Evolutionary conservation across 805 yeast species (phyloP).

Genomic region (Priceomyces haplophilus): DNA sequence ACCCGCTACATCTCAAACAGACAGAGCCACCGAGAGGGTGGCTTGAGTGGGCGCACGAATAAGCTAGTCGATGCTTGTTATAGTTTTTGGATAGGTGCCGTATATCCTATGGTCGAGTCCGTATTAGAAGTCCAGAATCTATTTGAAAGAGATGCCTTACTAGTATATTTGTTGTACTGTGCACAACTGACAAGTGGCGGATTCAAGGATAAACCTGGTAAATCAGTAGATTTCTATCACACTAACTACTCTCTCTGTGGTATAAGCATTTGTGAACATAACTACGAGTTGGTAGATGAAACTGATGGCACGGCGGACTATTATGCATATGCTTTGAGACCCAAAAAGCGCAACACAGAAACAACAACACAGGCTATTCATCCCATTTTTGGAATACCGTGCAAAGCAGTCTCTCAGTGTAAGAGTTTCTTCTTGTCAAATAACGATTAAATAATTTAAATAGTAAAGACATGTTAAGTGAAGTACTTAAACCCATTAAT

Average conservation of each 20-base stretch:
- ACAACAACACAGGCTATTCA: constrained; percentile 18
- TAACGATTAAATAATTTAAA: not conserved
- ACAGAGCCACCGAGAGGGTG: constrained; percentile 77
- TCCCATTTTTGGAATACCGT: constrained; percentile 29
- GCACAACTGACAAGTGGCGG: constrained; percentile 77
- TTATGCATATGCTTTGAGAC: constrained; percentile 18
- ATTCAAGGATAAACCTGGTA: constrained; percentile 83
- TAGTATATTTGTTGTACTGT: constrained; percentile 67
- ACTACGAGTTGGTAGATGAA: constrained; percentile 17
- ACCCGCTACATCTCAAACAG: constrained; percentile 67
- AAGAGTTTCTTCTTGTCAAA: constrained; percentile 8
- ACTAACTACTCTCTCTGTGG: constrained; percentile 85
- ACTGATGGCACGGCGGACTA: constrained; percentile 5
- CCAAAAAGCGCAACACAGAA: constrained; percentile 8
- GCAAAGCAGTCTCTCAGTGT: constrained; percentile 33
- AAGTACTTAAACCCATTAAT: too few species aligned
- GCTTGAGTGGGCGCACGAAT: constrained; percentile 85
- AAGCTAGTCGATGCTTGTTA: constrained; percentile 96
- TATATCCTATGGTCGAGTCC: constrained; percentile 61
- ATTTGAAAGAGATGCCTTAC: constrained; percentile 56
- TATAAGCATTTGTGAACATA: constrained; percentile 55
- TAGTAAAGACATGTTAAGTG: not conserved
- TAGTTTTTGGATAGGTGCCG: constrained; percentile 91
- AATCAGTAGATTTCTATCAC: constrained; percentile 80
- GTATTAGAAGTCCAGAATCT: constrained; percentile 9